These are phyloP conservation scores for Coemansia sp. DNA, from an alignment of 371 early-diverging fungal species.

Conservation along the genomic window DNA sequence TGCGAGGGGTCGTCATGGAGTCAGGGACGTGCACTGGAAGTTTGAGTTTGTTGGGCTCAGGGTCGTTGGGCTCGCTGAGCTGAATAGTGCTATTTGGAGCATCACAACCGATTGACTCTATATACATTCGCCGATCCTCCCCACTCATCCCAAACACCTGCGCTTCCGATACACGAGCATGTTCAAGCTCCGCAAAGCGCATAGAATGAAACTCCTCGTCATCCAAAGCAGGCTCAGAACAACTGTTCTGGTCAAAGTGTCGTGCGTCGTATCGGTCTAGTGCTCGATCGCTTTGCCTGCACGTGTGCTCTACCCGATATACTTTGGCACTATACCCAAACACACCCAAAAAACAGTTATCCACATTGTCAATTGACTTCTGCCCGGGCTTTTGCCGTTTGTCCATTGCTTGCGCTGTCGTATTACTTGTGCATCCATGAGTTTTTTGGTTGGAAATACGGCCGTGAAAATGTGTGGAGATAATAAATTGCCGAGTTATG, in stretches of 20 bases:
- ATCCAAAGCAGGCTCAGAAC: neutral
- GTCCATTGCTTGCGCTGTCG: neutral
- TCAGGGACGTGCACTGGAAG: constrained; percentile 22
- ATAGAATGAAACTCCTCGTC: constrained; percentile 1
- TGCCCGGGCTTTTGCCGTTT: neutral
- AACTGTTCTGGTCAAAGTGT: constrained; percentile 4
- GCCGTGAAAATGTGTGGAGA: too few relatives aligned
- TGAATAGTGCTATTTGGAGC: too few relatives aligned
- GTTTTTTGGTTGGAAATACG: neutral
- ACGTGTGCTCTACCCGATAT: neutral
- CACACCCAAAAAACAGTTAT: neutral
- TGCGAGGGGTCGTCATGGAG: constrained; percentile 49
- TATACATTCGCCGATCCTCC: constrained; percentile 6
- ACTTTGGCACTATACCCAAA: constrained; percentile 29
- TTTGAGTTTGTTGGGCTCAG: neutral
- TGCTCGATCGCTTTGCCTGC: neutral
- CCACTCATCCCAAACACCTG: constrained; percentile 14
- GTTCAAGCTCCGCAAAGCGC: constrained; percentile 16
- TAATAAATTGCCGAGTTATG: too few relatives aligned
- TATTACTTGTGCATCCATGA: neutral
- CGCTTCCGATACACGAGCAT: neutral
- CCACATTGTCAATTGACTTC: neutral
- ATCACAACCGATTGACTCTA: neutral
- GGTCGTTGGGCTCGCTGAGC: neutral
- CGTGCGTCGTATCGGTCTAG: constrained; percentile 31